A percentile compares a stretch with the other conserved stretches of the same genome.
Conservation (phyloP, 2,329 filamentous ascomycete genomes). For the Pseudogymnoascus sp. region DNA sequence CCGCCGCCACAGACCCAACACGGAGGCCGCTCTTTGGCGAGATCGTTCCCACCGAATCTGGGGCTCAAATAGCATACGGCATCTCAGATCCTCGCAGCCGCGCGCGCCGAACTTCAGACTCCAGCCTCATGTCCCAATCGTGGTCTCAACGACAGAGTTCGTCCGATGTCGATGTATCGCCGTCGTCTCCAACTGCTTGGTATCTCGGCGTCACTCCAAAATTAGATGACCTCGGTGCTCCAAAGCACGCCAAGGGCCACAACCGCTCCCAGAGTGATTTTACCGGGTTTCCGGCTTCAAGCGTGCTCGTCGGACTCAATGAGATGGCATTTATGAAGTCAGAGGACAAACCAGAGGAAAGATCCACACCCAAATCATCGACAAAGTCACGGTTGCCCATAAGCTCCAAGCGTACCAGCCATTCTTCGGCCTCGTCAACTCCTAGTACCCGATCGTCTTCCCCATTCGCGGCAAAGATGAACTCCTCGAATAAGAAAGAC, state of each 20-base stretch:
- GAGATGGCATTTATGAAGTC: background rate
- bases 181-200: constrained; percentile 60
- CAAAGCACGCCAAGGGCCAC: constrained; percentile 34
- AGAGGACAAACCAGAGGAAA: background rate
- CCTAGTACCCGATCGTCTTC: constrained; percentile 50
- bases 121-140: constrained; percentile 50
- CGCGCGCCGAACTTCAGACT: constrained; percentile 61
- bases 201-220: constrained; percentile 42
- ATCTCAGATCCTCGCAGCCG: constrained; percentile 42
- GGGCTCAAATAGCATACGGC: constrained; percentile 50
- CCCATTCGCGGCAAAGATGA: constrained; percentile 40
- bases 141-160: constrained; percentile 43
- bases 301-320: background rate
- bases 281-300: constrained; percentile 28
- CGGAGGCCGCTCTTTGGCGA: constrained; percentile 67
- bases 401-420: constrained; percentile 27
- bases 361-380: background rate
- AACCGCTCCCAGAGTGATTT: constrained; percentile 55
- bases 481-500: constrained; percentile 32
- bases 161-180: constrained; percentile 50
- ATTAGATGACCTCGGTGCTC: constrained; percentile 32
- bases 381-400: constrained; percentile 23
- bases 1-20: constrained; percentile 20
- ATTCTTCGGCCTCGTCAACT: constrained; percentile 40
- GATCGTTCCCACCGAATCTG: constrained; percentile 53